Conservation (phyloP, 371 early-diverging fungal genomes). For the Dentiscutata heterogama region DNA sequence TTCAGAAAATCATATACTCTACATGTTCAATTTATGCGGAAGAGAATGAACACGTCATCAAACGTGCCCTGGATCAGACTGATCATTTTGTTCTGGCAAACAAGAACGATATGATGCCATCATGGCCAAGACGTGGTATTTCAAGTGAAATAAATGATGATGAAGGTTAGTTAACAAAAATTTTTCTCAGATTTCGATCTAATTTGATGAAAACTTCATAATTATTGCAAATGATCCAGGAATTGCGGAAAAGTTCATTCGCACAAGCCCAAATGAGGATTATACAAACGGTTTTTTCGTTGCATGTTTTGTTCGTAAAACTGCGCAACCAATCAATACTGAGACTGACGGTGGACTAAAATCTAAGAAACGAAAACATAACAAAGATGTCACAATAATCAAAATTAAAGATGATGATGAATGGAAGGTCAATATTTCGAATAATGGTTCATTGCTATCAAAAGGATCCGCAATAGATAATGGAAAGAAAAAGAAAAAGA, state of each 20-base stretch:
- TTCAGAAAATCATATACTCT: constrained; percentile 90
- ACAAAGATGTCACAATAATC: no score
- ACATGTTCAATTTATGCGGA: constrained; percentile 95
- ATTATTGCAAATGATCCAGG: constrained; percentile 43
- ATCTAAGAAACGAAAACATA: no score
- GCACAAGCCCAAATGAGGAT: constrained; percentile 76
- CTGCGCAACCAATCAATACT: not conserved
- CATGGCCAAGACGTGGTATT: constrained; percentile 81
- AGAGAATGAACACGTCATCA: constrained; percentile 98
- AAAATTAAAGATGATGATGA: no score
- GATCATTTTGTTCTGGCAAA: constrained; percentile 71
- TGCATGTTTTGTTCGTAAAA: constrained; percentile 76
- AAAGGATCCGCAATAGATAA: no score
- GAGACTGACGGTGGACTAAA: no score
- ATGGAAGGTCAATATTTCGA: no score
- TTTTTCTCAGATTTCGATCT: not conserved
- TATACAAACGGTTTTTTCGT: constrained; percentile 90
- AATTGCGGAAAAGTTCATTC: constrained; percentile 70
- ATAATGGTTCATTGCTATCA: no score
- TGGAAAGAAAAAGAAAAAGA: no score
- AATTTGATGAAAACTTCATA: not conserved
- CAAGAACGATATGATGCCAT: constrained; percentile 70
- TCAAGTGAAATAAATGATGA: constrained; percentile 59
- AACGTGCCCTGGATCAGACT: constrained; percentile 60
- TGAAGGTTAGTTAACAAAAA: constrained; percentile 51